Evolutionary conservation across 306 rosid genomes (phyloP).

Genomic region (Glycine tomentella): DNA sequence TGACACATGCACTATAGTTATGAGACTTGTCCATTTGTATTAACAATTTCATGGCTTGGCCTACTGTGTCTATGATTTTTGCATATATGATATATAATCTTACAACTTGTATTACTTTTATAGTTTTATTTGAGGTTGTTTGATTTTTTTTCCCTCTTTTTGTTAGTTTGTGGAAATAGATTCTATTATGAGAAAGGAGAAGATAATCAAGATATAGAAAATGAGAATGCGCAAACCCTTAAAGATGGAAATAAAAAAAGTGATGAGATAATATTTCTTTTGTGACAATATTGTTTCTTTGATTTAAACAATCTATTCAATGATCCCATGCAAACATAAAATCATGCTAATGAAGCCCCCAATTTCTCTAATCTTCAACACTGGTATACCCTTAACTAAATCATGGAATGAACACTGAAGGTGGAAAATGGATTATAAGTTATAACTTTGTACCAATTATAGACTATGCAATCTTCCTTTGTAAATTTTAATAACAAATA

Average conservation of each 20-base stretch:
- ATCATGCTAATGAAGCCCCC: background rate
- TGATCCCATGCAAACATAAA: background rate
- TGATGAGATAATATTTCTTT: slow-evolving; percentile 6
- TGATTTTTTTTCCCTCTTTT: background rate
- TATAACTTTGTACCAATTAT: background rate
- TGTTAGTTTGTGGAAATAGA: background rate
- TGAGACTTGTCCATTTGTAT: background rate
- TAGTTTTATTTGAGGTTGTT: background rate
- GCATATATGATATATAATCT: background rate
- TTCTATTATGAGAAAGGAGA: slow-evolving; percentile 15
- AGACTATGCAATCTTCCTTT: slow-evolving; percentile 3
- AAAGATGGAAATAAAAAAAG: background rate
- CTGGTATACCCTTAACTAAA: slow-evolving; percentile 19
- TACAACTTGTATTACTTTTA: background rate
- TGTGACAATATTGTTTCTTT: slow-evolving; percentile 3
- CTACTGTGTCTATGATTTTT: no score
- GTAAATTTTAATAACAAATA: slow-evolving; percentile 6
- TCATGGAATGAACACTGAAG: background rate
- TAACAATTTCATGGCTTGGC: no score
- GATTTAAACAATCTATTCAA: slow-evolving; percentile 10
- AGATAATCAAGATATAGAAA: background rate
- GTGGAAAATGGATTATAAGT: background rate
- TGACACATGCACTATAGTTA: background rate
- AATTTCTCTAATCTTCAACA: background rate
- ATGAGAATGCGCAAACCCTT: slow-evolving; percentile 15